These are phyloP conservation scores for Pogostemon cablin DNA, from an alignment of 257 asterid genomes.

Conservation along the genomic window DNA sequence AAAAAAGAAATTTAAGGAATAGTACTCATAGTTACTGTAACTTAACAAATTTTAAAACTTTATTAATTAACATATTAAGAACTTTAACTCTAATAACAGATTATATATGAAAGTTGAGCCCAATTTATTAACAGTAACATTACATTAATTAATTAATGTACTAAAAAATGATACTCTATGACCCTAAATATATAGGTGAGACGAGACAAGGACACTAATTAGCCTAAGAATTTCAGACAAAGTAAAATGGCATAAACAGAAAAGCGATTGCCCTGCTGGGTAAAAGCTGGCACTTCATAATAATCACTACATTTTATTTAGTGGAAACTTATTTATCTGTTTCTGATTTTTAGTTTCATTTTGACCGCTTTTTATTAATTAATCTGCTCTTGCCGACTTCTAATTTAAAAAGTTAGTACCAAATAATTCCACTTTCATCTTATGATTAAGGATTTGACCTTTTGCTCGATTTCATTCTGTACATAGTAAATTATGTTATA, in stretches of 20 bases:
- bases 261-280: slow-evolving; percentile 7
- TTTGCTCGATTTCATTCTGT: neutral
- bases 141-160: too few species aligned
- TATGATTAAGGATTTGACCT: slow-evolving; percentile 18
- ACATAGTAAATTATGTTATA: neutral
- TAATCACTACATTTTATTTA: slow-evolving; percentile 20
- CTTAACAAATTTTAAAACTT: too few species aligned
- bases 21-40: too few species aligned
- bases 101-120: too few species aligned
- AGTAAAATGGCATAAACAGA: slow-evolving; percentile 9
- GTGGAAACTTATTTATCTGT: slow-evolving; percentile 16
- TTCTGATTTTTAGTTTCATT: neutral
- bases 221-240: slow-evolving; percentile 19
- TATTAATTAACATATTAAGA: too few species aligned
- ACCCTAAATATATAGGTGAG: slow-evolving; percentile 10
- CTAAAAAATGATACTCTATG: neutral
- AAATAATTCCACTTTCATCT: neutral
- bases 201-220: slow-evolving; percentile 21
- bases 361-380: neutral
- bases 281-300: slow-evolving; percentile 26
- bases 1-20: too few species aligned
- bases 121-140: too few species aligned
- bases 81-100: too few species aligned
- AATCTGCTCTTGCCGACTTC: slow-evolving; percentile 22
- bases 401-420: neutral